Base-by-base conservation (phyloP, 1,284 basidiomycete species). In the Coniferiporia sulphurascens region DNA sequence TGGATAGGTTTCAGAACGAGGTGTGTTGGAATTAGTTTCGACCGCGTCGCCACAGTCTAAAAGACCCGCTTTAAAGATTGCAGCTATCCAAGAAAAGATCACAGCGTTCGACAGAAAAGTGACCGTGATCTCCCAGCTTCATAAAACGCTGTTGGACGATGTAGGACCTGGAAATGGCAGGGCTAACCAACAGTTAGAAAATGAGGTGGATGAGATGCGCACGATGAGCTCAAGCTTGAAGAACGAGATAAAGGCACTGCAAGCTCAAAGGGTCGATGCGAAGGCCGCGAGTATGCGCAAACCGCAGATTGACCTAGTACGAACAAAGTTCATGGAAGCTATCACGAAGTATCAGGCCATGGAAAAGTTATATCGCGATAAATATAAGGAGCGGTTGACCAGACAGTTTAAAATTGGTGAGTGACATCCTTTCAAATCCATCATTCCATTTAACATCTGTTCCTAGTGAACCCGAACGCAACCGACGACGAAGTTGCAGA, bases 381-480 rank as follows among this genome's bases (percentile, higher is more conserved):
- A 93, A 77, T 95, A 97, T 75, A 93, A 93, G 75, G 92, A 95
- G 72, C 82, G 95, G 49, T 87, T 96, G 78, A 95, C 96, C 76
- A 84, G 97, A 64, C 97, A 99, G 76, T 96, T 90, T 79, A 93
- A 89, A 76, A 99, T 99, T 66, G 89, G 89, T 89, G 57, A 8
- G 81, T 75, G 27, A 19, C 32, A 15, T 1, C 38, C 17, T 2
- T 10, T 48, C 13, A 41, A 32, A 52, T 50, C 35, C 13, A 8
- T 36, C 10, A n/a, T 45, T 17, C 36, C 27, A 8, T 38, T 55
- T 58, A 59, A 27, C 17, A 63, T n/a, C 19, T 15, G 13, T 59
- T 0, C 64, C n/a, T 45, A 87, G 94, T 97, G 63, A 98, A 98
- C 75, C 96, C 95, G 17, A 90, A 97, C 73, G 96, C 96, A 6